These are phyloP conservation scores for Xylaria sp. DNA, from an alignment of 2,329 filamentous ascomycete genomes.

Conservation along the genomic window DNA sequence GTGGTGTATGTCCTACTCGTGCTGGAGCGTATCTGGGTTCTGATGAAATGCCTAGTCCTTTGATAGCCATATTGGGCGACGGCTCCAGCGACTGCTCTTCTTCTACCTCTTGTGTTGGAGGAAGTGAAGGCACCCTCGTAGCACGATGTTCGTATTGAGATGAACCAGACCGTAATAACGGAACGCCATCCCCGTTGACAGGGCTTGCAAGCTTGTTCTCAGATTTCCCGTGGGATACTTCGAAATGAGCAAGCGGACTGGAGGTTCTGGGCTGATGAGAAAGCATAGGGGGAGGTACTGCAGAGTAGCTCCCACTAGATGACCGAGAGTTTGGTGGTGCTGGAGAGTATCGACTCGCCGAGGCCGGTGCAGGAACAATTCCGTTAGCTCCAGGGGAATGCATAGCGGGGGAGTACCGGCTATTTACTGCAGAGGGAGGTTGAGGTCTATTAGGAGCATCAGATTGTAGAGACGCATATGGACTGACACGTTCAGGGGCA, in stretches of 20 bases:
- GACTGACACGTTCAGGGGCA: conserved; percentile 62
- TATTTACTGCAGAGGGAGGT: conserved; percentile 49
- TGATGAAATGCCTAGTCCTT: conserved; percentile 40
- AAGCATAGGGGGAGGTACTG: conserved; percentile 58
- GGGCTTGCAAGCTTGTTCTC: conserved; percentile 46
- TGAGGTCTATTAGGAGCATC: conserved; percentile 47
- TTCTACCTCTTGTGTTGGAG: conserved; percentile 70
- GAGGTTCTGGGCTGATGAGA: conserved; percentile 72
- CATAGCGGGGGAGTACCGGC: conserved; percentile 70
- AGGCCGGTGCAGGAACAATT: conserved; percentile 50
- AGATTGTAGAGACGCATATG: conserved; percentile 61
- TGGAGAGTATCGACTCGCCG: conserved; percentile 65
- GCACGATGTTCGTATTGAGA: conserved; percentile 64
- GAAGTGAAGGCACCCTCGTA: conserved; percentile 66
- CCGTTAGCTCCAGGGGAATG: conserved; percentile 55
- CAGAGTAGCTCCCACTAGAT: conserved; percentile 53
- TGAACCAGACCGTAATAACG: conserved; percentile 61
- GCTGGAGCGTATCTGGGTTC: conserved; percentile 54
- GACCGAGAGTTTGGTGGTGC: conserved; percentile 55
- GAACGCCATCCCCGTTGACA: conserved; percentile 53
- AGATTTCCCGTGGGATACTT: conserved; percentile 58
- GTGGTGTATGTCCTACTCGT: conserved; percentile 59
- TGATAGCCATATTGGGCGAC: conserved; percentile 41
- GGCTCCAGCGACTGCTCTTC: conserved; percentile 59
- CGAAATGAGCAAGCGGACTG: conserved; percentile 72